Conservation (phyloP, 495 filamentous ascomycete species). For the Xylaria curta region DNA sequence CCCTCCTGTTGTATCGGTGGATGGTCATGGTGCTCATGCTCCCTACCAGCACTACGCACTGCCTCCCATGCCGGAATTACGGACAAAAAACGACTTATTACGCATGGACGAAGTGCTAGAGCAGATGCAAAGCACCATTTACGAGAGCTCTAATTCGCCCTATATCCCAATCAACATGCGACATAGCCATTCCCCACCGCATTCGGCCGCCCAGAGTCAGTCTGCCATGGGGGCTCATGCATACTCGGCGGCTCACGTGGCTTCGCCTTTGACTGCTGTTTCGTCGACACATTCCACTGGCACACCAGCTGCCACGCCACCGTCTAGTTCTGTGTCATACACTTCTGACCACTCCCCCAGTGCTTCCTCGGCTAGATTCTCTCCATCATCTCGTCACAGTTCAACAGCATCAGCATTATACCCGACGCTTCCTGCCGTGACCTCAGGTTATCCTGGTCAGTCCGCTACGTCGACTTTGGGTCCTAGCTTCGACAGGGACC, state of each 20-base stretch:
- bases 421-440: slow-evolving; percentile 80
- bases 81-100: slow-evolving; percentile 90
- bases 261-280: slow-evolving; percentile 64
- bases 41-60: slow-evolving; percentile 74
- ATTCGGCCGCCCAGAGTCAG: slow-evolving; percentile 55
- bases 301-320: slow-evolving; percentile 88
- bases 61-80: slow-evolving; percentile 82
- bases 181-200: slow-evolving; percentile 74
- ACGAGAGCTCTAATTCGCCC: slow-evolving; percentile 77
- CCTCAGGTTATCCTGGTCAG: slow-evolving; percentile 65
- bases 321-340: slow-evolving; percentile 85
- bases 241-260: slow-evolving; percentile 61
- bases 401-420: slow-evolving; percentile 72
- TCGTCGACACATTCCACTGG: slow-evolving; percentile 62
- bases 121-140: slow-evolving; percentile 92
- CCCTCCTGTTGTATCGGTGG: slow-evolving; percentile 51
- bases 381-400: slow-evolving; percentile 67
- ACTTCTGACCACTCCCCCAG: slow-evolving; percentile 84
- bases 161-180: slow-evolving; percentile 64
- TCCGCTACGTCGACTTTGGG: slow-evolving; percentile 80
- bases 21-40: slow-evolving; percentile 57
- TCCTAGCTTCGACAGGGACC: slow-evolving; percentile 78
- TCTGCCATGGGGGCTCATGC: slow-evolving; percentile 48
- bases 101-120: slow-evolving; percentile 92
- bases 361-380: slow-evolving; percentile 68